phyloP scores from a whole-genome alignment of 768 basidiomycete species.

The Pleurotus salmoneostramineus region DNA sequence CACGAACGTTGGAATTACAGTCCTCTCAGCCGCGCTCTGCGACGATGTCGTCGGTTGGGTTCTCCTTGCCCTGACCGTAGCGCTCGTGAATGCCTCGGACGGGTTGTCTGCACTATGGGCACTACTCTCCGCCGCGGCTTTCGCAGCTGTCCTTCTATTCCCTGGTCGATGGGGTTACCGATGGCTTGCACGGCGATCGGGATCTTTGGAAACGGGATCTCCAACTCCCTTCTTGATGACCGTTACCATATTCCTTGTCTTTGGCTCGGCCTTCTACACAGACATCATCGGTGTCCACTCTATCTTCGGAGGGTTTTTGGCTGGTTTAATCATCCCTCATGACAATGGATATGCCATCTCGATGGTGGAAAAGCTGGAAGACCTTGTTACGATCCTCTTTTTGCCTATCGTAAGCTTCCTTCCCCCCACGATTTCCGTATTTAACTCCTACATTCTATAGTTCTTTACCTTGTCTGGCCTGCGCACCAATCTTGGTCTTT shows the following conservation, averaged over 20 bases:
- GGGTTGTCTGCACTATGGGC: constrained; percentile 81
- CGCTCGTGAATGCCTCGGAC: constrained; percentile 72
- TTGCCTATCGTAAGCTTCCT: constrained; percentile 61
- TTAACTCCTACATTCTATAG: constrained; percentile 25
- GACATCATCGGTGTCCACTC: constrained; percentile 80
- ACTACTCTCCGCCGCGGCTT: constrained; percentile 65
- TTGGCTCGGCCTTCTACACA: constrained; percentile 78
- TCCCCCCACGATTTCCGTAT: not conserved
- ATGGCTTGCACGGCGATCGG: constrained; percentile 65
- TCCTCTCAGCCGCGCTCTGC: constrained; percentile 79
- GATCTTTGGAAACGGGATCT: constrained; percentile 66
- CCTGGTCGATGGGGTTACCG: constrained; percentile 60
- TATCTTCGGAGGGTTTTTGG: constrained; percentile 78
- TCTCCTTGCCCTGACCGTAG: constrained; percentile 78
- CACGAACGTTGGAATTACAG: constrained; percentile 80
- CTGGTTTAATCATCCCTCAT: constrained; percentile 79
- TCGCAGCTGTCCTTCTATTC: constrained; percentile 60
- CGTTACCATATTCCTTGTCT: constrained; percentile 67
- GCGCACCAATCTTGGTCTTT: constrained; percentile 72
- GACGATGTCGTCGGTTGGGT: constrained; percentile 81
- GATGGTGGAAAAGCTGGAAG: constrained; percentile 82
- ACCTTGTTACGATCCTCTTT: constrained; percentile 74
- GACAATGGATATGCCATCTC: constrained; percentile 80
- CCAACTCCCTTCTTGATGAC: constrained; percentile 81
- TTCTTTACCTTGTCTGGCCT: constrained; percentile 82